Base-by-base conservation (phyloP, 2,329 filamentous ascomycete genomes). In the Neonectria sp. region DNA sequence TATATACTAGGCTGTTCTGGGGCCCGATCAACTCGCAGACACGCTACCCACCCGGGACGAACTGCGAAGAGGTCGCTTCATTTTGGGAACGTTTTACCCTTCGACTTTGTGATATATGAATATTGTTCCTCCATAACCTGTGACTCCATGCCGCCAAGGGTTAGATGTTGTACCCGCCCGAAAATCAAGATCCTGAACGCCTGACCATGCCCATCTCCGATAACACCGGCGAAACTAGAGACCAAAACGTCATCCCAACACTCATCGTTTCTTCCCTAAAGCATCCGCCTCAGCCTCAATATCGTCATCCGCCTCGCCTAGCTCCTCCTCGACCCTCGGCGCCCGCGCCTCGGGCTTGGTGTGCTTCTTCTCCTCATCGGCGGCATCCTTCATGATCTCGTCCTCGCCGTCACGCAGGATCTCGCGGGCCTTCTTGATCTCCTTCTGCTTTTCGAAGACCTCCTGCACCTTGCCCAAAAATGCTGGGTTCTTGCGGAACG, bases 381-480 rank as follows among this genome's bases (percentile, higher is more conserved):
- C 83, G 7, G 84, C 84, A 33, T 86, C 86, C 79, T 86, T 87
- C 77, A 86, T 85, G 56, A 91, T 85, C 67, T 87, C 86, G 51
- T 89, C 79, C 66, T 91, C 91, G 77, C 91, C 90, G 72, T 92
- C 91, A 58, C 89, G 89, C 71, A 95, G 89, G 59, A 90, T 89
- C 83, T 95, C 95, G 69, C 95, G 86, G 59, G 93, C 92, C 76
- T 92, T 90, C 79, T 96, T 96, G 69, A 98, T 90, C 78, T 95
- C 91, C 78, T 91, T 91, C 74, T 97, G 94, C 86, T 95, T 95
- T 81, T 94, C 92, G 72, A 97, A 88, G 77, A 97, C 90, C 83
- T 97, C 95, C 79, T 94, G 91, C 61, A 98, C 95, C 76, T 95
- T 91, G 55, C 96, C 96, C 49, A 98, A 86, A 79, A 97, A 97